These are phyloP conservation scores for Sistotremastrum niveocremeum DNA, from an alignment of 768 basidiomycete species.

Conservation along the genomic window DNA sequence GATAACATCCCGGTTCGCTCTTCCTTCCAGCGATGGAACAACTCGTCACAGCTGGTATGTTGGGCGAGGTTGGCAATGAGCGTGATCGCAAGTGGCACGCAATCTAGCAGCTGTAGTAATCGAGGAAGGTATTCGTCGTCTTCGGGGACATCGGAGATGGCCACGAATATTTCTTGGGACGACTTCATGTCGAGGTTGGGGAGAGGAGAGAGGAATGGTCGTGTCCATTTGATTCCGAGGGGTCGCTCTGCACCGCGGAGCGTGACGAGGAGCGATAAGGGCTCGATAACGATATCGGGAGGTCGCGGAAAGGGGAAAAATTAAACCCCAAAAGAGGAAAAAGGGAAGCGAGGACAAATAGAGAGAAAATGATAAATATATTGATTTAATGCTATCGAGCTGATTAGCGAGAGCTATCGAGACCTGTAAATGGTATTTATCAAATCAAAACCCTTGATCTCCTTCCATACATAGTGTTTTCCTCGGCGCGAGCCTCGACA, in stretches of 20 bases:
- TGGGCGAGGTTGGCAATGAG: constrained; percentile 12
- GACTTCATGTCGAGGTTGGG: constrained; percentile 7
- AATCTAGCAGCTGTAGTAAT: constrained; percentile 9
- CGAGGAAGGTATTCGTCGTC: constrained; percentile 7
- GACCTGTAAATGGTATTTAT: too few species aligned
- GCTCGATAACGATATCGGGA: constrained; percentile 4
- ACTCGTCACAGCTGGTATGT: constrained; percentile 8
- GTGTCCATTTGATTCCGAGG: constrained; percentile 10
- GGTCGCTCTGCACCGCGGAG: constrained; percentile 14
- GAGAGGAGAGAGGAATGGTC: constrained; percentile 9
- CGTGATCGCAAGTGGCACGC: constrained; percentile 11
- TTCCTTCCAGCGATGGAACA: constrained; percentile 9
- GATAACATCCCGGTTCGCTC: constrained; percentile 9
- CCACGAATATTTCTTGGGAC: constrained; percentile 9
- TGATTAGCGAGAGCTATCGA: too few species aligned
- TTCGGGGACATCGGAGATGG: constrained; percentile 11
- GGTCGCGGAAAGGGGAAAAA: too few species aligned
- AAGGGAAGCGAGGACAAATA: too few species aligned
- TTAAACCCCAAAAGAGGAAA: too few species aligned
- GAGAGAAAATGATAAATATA: too few species aligned
- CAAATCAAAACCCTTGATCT: too few species aligned
- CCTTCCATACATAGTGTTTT: too few species aligned
- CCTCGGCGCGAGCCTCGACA: too few species aligned
- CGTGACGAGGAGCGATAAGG: constrained; percentile 8
- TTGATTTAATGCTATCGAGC: too few species aligned